Conservation (phyloP, 306 rosid species). For the Vicia villosa region DNA sequence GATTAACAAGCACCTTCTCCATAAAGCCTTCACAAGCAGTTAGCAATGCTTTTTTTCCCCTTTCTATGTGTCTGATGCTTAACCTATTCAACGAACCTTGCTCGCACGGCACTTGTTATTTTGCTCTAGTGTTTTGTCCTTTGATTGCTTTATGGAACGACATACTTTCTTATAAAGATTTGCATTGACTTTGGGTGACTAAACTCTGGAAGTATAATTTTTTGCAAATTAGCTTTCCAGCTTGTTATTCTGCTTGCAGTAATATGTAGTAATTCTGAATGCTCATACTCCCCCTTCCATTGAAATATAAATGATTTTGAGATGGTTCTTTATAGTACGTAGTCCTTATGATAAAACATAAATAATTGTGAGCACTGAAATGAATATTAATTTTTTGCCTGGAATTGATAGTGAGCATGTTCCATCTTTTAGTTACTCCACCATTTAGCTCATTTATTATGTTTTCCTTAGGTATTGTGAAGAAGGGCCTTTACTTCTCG, state of each 20-base stretch:
- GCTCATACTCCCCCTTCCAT: background rate
- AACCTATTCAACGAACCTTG: background rate
- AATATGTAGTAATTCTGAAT: conserved; percentile 16
- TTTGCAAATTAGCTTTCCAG: no score
- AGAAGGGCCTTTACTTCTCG: conserved; percentile 93
- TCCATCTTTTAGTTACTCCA: conserved; percentile 12
- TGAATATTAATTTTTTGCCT: background rate
- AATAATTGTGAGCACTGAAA: background rate
- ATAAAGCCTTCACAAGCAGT: conserved; percentile 1
- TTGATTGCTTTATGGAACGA: conserved; percentile 1
- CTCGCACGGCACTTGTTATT: background rate
- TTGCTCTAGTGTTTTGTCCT: conserved; percentile 9
- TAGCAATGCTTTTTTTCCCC: background rate
- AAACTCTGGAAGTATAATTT: no score
- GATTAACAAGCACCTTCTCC: conserved; percentile 19
- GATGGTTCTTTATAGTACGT: background rate
- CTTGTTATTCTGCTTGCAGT: conserved; percentile 4
- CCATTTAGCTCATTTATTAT: conserved; percentile 23
- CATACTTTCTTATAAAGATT: background rate
- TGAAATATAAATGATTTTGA: conserved; percentile 6
- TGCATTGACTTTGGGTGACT: background rate
- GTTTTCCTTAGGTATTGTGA: conserved; percentile 78
- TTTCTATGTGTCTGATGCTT: background rate
- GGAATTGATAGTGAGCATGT: conserved; percentile 6
- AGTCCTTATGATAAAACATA: conserved; percentile 25